These are phyloP conservation scores for Aspergillus sp. DNA, from an alignment of 2,329 filamentous ascomycete species.

Conservation along the genomic window DNA sequence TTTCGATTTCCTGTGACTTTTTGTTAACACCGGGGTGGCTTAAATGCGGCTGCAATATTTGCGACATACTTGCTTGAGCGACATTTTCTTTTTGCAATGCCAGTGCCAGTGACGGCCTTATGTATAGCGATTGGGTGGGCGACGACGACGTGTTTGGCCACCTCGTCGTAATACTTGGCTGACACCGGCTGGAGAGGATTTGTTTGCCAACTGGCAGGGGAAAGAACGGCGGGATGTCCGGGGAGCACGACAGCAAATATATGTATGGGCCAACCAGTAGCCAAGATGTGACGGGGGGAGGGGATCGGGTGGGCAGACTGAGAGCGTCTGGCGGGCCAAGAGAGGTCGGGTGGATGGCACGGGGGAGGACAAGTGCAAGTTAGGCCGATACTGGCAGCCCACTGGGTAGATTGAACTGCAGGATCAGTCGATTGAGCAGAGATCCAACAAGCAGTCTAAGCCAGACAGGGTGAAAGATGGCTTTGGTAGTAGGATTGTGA, in stretches of 20 bases:
- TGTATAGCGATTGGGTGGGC: conserved; percentile 4
- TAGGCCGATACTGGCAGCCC: background rate
- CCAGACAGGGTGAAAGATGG: conserved; percentile 10
- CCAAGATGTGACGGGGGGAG: conserved; percentile 8
- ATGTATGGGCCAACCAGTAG: conserved; percentile 10
- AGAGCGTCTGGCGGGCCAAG: conserved; percentile 7
- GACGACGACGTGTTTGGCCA: conserved; percentile 4
- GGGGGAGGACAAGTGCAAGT: background rate
- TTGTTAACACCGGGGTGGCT: conserved; percentile 1
- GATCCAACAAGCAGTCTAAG: conserved; percentile 7
- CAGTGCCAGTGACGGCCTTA: conserved; percentile 11
- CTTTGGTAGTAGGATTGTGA: conserved; percentile 12
- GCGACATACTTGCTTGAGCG: conserved; percentile 58
- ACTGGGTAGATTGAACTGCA: conserved; percentile 1
- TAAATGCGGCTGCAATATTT: background rate
- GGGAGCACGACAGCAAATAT: conserved; percentile 6
- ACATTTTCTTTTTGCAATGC: conserved; percentile 44
- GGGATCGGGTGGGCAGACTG: conserved; percentile 6
- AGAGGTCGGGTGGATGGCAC: conserved; percentile 1
- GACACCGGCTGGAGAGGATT: conserved; percentile 9
- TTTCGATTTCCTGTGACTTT: conserved; percentile 85
- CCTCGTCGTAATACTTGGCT: conserved; percentile 8
- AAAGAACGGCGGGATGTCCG: background rate
- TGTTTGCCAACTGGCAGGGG: conserved; percentile 11
- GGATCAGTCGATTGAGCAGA: conserved; percentile 1